A percentile compares a stretch with the other conserved stretches of the same genome.
phyloP scores from a whole-genome alignment of 2,329 filamentous ascomycete species.

The Moelleriella libera region DNA sequence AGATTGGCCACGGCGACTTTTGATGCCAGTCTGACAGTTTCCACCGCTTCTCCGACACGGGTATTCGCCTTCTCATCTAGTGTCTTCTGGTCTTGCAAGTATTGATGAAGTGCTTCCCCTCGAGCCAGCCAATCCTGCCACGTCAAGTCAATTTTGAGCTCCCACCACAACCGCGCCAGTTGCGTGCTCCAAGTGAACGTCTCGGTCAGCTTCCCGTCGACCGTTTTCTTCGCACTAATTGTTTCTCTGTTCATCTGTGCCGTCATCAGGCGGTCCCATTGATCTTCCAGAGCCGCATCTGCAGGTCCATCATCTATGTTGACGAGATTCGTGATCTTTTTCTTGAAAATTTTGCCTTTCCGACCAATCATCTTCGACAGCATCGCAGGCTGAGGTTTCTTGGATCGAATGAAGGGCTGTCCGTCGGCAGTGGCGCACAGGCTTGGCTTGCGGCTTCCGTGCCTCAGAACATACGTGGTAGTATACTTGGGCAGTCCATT shows the following conservation, averaged over 20 bases:
- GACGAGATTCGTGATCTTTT: constrained; percentile 21
- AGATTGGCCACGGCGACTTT: constrained; percentile 4
- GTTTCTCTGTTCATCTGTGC: constrained; percentile 8
- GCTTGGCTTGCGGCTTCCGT: constrained; percentile 34
- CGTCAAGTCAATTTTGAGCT: constrained; percentile 15
- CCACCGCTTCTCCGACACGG: too few species aligned
- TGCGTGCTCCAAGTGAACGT: constrained; percentile 17
- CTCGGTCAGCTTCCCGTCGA: too few species aligned
- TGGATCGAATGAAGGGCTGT: constrained; percentile 51
- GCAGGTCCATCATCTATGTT: constrained; percentile 23
- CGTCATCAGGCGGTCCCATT: constrained; percentile 29
- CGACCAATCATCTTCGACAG: constrained; percentile 44
- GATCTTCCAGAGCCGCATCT: constrained; percentile 26
- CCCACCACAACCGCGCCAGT: constrained; percentile 17
- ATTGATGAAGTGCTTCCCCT: constrained; percentile 22
- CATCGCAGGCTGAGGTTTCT: constrained; percentile 48
- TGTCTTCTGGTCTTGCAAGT: constrained; percentile 24
- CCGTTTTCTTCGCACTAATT: not conserved
- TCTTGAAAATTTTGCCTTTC: constrained; percentile 29
- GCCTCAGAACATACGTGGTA: constrained; percentile 24
- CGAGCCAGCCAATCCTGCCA: constrained; percentile 26
- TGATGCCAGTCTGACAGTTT: not conserved
- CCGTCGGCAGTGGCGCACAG: constrained; percentile 37
- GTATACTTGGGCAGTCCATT: constrained; percentile 31
- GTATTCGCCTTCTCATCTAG: not conserved